phyloP scores from a whole-genome alignment of 208 protist species.

The Lotmaria passim region DNA sequence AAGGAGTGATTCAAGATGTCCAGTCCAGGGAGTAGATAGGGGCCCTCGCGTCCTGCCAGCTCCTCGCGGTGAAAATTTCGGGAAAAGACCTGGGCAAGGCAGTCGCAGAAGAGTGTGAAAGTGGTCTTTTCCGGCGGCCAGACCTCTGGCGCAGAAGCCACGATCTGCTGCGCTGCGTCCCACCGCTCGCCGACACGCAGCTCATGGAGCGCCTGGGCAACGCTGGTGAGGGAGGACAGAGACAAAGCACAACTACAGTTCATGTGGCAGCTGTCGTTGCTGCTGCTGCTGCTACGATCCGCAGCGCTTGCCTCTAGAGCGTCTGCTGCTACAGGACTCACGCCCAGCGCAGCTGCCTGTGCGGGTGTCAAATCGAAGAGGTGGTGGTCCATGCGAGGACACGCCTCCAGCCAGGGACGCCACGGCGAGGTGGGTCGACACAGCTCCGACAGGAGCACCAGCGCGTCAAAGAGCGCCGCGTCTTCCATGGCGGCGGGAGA shows the following conservation, averaged over 20 bases:
- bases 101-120: constrained; percentile 68
- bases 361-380: constrained; percentile 55
- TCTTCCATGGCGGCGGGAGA: constrained; percentile 19
- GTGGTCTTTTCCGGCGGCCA: constrained; percentile 52
- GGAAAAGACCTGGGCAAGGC: constrained; percentile 79
- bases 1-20: constrained; percentile 89
- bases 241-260: too few relatives aligned
- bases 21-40: constrained; percentile 80
- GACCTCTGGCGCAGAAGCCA: constrained; percentile 49
- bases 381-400: constrained; percentile 77
- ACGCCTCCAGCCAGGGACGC: constrained; percentile 75
- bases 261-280: not conserved
- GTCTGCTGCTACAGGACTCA: not conserved
- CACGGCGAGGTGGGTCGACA: constrained; percentile 50
- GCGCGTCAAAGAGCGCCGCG: constrained; percentile 53
- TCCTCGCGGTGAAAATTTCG: constrained; percentile 90
- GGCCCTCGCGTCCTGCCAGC: constrained; percentile 72
- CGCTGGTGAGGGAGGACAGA: constrained; percentile 39
- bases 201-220: constrained; percentile 73
- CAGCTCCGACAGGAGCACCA: constrained; percentile 81
- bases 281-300: not conserved
- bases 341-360: constrained; percentile 38
- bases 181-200: constrained; percentile 56
- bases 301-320: not conserved
- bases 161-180: constrained; percentile 54